Base-by-base conservation (phyloP, 495 filamentous ascomycete genomes). In the Hypoxylon rickii region DNA sequence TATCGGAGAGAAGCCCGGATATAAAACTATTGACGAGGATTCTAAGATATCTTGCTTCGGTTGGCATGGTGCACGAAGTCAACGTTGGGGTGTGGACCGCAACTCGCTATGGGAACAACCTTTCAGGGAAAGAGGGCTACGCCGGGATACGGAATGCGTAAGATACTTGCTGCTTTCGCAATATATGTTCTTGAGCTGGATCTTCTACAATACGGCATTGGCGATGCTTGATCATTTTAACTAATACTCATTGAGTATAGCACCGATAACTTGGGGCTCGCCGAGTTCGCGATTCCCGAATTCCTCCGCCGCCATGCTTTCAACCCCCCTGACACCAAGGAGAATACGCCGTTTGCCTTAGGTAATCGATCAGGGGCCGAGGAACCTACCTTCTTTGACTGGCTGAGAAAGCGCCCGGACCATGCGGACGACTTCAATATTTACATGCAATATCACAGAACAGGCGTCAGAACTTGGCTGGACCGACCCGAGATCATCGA, bases 101-200 rank as follows among this genome's bases (percentile, higher is more conserved):
- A 50, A 63, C 52, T 29, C 59, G 42, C 19, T 36, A 52, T 11
- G 58, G 52, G 3, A 53, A 53, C 6, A 63, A 63, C 53, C 53
- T 63, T 46, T 62, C 47, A 44, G 58, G 59, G 24, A 16, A 24
- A 16, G 52, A 48, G 0, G 46, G 57, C 33, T 53, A 47, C 13
- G 59, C 59, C 17, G 59, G 59, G 20, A 52, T 63, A 1, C 15
- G 32, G 10, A 11, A 2, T 8, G 57, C 56, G 59, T 63, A 50
- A 63, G 59, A 15, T 29, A 29, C n/a, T 38, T 17, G 7, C 13
- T 17, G 2, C 15, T 5, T 18, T 2, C 13, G 12, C 32, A 36
- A 36, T 36, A n/a, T n/a, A n/a, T n/a, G n/a, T n/a, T n/a, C n/a
- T n/a, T n/a, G n/a, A n/a, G n/a, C n/a, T n/a, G n/a, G n/a, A n/a